Evolutionary conservation across 306 rosid genomes (phyloP), one percentile per base, ranked within the genome.

Genomic region (Cucurbita moschata): DNA sequence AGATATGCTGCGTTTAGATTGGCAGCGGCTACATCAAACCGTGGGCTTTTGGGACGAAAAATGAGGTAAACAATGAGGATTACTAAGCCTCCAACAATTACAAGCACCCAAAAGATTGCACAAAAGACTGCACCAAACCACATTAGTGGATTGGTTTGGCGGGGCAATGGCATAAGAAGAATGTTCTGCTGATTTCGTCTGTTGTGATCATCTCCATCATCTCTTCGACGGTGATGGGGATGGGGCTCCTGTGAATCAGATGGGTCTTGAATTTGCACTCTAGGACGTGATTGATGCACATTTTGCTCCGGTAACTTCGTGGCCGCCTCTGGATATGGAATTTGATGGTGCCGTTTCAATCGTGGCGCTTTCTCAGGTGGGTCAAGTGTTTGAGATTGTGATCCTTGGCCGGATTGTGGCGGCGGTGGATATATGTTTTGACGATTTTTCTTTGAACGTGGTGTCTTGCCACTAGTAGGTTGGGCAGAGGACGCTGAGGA

Each of bases 1-100:
- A 95, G 96, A 73, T 95, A 95, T 3, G 99, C 99, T 60, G 96
- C 92, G 50, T 89, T 89, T 4, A 95, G 78, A 13, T 85, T 82
- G 26, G 80, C 96, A 10, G 85, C 11, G 1, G 97, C 73, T n/a
- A 95, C 75, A 1, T 91, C 88, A 39, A 95, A 91, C 30, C 77
- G 82, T 4, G 97, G 99, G 72, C 80, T 84, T 57, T 84, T 87
- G 3, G 99, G 99, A 0, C 96, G 97, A 46, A 86, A 85, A 77
- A 95, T 75, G 39, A 91, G 88, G 83, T 88, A 95, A 68, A 95
- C 84, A 64, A 88, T 89, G 70, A 95, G 92, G 65, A 95, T 88
- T 42, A 81, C 79, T 30, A 95, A 62, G 44, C 96, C 99, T 60
- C 91, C 92, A 49, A 95, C 72, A 35, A 95, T 91, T 69, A 94